These are phyloP conservation scores for Pelargonium nanum DNA, from an alignment of 345 rosid genomes.

Conservation along the genomic window DNA sequence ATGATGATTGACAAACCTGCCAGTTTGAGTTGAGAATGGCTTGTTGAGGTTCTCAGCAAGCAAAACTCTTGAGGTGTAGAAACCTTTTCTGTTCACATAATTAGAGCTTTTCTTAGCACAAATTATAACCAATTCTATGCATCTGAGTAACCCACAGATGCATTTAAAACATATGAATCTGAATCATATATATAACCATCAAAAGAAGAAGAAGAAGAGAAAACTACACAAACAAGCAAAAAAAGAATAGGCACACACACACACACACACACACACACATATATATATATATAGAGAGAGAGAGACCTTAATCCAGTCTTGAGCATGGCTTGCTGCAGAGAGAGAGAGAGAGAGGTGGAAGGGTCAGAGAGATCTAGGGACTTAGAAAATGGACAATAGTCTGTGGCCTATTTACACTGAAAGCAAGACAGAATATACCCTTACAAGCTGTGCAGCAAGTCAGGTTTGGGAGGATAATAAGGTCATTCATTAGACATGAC, in stretches of 20 bases:
- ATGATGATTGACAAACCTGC: not conserved
- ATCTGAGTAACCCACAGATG: too few species aligned
- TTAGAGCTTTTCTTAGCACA: not conserved
- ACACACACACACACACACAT: too few species aligned
- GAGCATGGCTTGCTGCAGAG: not conserved
- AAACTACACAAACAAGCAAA: too few species aligned
- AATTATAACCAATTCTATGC: too few species aligned
- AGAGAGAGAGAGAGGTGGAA: not conserved
- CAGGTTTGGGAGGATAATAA: not conserved
- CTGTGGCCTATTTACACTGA: not conserved
- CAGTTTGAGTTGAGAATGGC: not conserved
- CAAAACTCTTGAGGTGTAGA: not conserved
- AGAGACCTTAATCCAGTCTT: not conserved
- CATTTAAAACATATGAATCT: too few species aligned
- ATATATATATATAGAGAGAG: not conserved
- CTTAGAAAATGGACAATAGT: not conserved
- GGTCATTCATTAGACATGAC: not conserved
- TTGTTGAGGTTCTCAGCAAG: not conserved
- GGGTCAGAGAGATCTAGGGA: too few species aligned
- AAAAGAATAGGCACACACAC: too few species aligned
- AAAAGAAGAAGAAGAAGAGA: too few species aligned
- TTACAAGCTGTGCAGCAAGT: too few species aligned
- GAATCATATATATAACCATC: too few species aligned
- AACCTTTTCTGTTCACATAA: not conserved
- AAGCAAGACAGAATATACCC: not conserved